A percentile compares a stretch with the other conserved stretches of the same genome.
Conservation (phyloP, 2,329 filamentous ascomycete species). For the Alternaria panax region DNA sequence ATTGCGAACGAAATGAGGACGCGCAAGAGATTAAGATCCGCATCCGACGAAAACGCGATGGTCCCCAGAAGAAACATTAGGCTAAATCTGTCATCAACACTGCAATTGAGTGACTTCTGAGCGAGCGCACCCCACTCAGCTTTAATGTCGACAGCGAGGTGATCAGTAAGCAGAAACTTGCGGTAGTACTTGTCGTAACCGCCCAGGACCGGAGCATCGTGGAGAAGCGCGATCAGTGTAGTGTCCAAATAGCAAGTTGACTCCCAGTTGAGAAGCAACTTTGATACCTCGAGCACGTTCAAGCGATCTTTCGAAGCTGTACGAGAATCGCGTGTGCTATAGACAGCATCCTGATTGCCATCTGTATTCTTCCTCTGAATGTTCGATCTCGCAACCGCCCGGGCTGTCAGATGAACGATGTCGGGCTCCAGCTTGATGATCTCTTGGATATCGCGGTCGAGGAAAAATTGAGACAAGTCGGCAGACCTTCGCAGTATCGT, state of each 20-base stretch:
- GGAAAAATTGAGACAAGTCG: slow-evolving; percentile 18
- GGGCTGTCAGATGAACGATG: slow-evolving; percentile 27
- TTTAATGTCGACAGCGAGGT: slow-evolving; percentile 48
- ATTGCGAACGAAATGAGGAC: slow-evolving; percentile 57
- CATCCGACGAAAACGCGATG: slow-evolving; percentile 53
- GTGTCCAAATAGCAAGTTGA: slow-evolving; percentile 5
- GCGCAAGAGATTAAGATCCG: slow-evolving; percentile 53
- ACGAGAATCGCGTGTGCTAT: slow-evolving; percentile 23
- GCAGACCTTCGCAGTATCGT: slow-evolving; percentile 21
- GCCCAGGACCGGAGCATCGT: slow-evolving; percentile 48
- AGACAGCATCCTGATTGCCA: slow-evolving; percentile 8
- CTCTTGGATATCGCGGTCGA: not conserved
- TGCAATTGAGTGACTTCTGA: slow-evolving; percentile 43
- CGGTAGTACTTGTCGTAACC: slow-evolving; percentile 49
- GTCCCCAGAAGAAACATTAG: slow-evolving; percentile 58
- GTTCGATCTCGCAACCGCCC: slow-evolving; percentile 16
- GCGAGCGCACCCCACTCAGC: slow-evolving; percentile 57
- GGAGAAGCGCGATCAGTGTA: slow-evolving; percentile 30
- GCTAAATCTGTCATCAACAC: slow-evolving; percentile 35
- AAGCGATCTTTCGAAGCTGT: not conserved
- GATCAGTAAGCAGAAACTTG: slow-evolving; percentile 49
- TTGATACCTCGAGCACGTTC: slow-evolving; percentile 23
- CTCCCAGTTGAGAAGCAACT: slow-evolving; percentile 21
- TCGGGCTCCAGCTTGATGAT: not conserved
- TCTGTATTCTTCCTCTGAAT: not conserved